Evolutionary conservation across 768 basidiomycete genomes (phyloP), one percentile per base, ranked within the genome.

Genomic region (Gymnopilus dilepis): DNA sequence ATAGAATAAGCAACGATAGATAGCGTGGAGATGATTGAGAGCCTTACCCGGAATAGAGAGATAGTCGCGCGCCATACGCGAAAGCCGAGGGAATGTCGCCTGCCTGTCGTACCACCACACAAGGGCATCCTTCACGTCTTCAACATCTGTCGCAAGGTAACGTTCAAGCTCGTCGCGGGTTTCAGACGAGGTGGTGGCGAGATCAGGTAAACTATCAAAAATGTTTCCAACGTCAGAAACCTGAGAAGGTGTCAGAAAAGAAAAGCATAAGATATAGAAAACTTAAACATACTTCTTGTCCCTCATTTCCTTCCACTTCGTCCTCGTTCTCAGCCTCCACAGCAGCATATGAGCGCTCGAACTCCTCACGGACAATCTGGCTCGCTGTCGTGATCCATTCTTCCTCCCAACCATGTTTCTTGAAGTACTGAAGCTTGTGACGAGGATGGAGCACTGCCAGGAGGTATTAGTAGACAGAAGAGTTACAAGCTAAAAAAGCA

Each of bases 161-260:
- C 37, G 30, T 15, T 67, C 68, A 13, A 78, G 68, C 26, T 79
- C 66, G 8, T 70, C 65, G 30, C 52, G 47, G 4, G 67, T 26
- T 4, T 70, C 68, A 6, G 58, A 50, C 30, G 60, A 38, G 7
- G 63, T 62, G 21, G 65, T 59, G 4, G 64, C 30, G 33, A 73
- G 72, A 0, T 65, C 55, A 3, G 73, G 70, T 3, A 77, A 64
- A n/a, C 69, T 34, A 52, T 77, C 71, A 43, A 77, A 77, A 0
- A 76, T 73, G 62, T 76, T 77, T 12, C 33, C 57, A 0, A 52
- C 22, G 38, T 9, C 21, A 2, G 26, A 24, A 12, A 24, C n/a
- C 17, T 43, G n/a, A 17, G 21, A 21, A 7, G 1, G n/a, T 17
- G n/a, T 51, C 2, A 21, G 4, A 51, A 24, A 30, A 50, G 48